Evolutionary conservation across 2,329 filamentous ascomycete genomes (phyloP).

Genomic region (Penicillium glabrum): DNA sequence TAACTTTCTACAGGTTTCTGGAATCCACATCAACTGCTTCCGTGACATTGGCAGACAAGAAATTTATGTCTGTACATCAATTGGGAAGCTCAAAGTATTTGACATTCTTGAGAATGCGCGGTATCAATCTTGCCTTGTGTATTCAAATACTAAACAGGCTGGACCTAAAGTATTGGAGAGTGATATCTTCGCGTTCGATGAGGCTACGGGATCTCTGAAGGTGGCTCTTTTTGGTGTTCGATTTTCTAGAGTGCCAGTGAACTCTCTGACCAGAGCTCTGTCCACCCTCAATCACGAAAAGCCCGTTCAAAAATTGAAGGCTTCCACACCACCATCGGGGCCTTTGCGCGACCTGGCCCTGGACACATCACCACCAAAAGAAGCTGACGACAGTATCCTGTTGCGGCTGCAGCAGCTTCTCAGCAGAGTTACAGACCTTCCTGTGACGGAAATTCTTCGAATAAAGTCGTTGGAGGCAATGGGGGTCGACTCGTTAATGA

Average conservation of each 20-base stretch:
- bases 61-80: neutral
- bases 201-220: neutral
- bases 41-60: slow-evolving; percentile 8
- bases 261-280: neutral
- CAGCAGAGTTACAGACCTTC: neutral
- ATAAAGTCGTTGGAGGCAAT: slow-evolving; percentile 7
- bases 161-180: slow-evolving; percentile 4
- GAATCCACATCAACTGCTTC: slow-evolving; percentile 32
- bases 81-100: neutral
- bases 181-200: slow-evolving; percentile 37
- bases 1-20: slow-evolving; percentile 32
- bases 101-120: neutral
- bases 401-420: neutral
- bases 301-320: too few species aligned
- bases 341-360: too few species aligned
- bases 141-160: too few species aligned
- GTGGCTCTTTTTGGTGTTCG: neutral
- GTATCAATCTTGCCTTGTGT: too few species aligned
- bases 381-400: neutral
- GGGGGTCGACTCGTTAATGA: slow-evolving; percentile 26
- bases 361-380: too few species aligned
- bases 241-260: neutral
- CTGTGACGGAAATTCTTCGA: slow-evolving; percentile 3
- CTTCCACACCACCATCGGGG: too few species aligned
- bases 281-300: neutral